phyloP scores from a whole-genome alignment of 2,329 filamentous ascomycete species.

The Blumeria graminis region DNA sequence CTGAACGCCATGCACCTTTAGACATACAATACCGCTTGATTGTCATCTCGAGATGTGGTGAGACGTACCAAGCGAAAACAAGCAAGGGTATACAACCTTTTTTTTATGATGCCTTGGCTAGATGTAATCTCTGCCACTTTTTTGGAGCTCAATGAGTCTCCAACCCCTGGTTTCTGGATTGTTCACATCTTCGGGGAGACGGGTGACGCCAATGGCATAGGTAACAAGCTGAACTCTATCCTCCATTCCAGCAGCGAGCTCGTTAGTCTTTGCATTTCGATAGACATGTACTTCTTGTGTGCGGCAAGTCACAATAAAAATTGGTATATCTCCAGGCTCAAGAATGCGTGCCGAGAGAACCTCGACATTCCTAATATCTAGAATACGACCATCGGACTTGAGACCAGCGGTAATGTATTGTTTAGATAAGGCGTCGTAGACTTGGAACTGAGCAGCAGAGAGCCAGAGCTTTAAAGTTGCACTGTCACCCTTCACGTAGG shows the following conservation, averaged over 20 bases:
- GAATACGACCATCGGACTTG: slow-evolving; percentile 80
- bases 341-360: slow-evolving; percentile 59
- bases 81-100: too few species aligned
- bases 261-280: slow-evolving; percentile 66
- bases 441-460: slow-evolving; percentile 83
- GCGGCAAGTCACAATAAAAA: slow-evolving; percentile 90
- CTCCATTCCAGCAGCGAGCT: slow-evolving; percentile 92
- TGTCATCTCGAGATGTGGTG: too few species aligned
- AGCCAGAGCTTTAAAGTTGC: slow-evolving; percentile 87
- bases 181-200: slow-evolving; percentile 82
- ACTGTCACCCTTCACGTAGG: slow-evolving; percentile 88
- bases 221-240: slow-evolving; percentile 96
- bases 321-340: slow-evolving; percentile 69
- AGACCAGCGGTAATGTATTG: slow-evolving; percentile 87
- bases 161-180: slow-evolving; percentile 93
- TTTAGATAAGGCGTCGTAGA: slow-evolving; percentile 89
- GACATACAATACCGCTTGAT: too few species aligned
- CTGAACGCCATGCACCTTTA: too few species aligned
- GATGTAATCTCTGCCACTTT: slow-evolving; percentile 81
- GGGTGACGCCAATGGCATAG: slow-evolving; percentile 88
- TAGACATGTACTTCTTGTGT: slow-evolving; percentile 98
- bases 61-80: too few species aligned
- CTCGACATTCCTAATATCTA: slow-evolving; percentile 88
- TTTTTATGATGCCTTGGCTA: slow-evolving; percentile 17
- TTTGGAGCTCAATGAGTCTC: slow-evolving; percentile 95